phyloP scores from a whole-genome alignment of 1,139 yeast species.

The Pneumocystis sp. region DNA sequence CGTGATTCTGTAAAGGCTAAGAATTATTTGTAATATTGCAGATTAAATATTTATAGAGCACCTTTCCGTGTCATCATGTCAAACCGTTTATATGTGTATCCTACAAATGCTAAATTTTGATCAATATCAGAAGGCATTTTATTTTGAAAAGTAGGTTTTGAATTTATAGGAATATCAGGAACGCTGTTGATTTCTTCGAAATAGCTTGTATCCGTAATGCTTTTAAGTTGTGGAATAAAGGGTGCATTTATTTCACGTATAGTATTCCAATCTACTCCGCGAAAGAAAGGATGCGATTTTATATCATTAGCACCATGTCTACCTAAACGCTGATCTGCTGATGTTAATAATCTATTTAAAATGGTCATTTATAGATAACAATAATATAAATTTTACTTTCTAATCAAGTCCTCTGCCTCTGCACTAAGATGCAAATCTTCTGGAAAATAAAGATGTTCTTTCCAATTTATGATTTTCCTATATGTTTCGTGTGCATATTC shows the following conservation, averaged over 20 bases:
- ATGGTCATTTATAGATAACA: not conserved
- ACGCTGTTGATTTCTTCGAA: constrained; percentile 95
- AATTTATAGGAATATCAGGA: constrained; percentile 58
- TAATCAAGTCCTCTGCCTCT: constrained; percentile 84
- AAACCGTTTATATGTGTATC: constrained; percentile 13
- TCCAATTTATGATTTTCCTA: constrained; percentile 88
- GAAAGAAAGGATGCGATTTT: constrained; percentile 58
- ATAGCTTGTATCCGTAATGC: constrained; percentile 90
- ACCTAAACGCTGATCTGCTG: constrained; percentile 76
- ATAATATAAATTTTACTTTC: constrained; percentile 23
- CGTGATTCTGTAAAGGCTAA: not conserved
- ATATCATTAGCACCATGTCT: constrained; percentile 91
- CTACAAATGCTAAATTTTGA: constrained; percentile 12
- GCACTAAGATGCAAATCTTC: constrained; percentile 89
- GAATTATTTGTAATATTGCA: not conserved
- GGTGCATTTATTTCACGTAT: constrained; percentile 92
- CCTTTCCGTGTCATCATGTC: constrained; percentile 8
- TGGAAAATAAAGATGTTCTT: constrained; percentile 82
- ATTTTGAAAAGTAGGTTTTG: constrained; percentile 10
- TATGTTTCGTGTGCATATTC: constrained; percentile 98
- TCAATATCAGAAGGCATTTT: constrained; percentile 1
- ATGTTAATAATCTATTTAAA: constrained; percentile 44
- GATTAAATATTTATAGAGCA: not conserved
- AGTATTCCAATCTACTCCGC: constrained; percentile 75
- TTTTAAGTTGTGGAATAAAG: constrained; percentile 66